Evolutionary conservation across 176 grass and related monocot species (phyloP).

Genomic region (Zea luxurians): DNA sequence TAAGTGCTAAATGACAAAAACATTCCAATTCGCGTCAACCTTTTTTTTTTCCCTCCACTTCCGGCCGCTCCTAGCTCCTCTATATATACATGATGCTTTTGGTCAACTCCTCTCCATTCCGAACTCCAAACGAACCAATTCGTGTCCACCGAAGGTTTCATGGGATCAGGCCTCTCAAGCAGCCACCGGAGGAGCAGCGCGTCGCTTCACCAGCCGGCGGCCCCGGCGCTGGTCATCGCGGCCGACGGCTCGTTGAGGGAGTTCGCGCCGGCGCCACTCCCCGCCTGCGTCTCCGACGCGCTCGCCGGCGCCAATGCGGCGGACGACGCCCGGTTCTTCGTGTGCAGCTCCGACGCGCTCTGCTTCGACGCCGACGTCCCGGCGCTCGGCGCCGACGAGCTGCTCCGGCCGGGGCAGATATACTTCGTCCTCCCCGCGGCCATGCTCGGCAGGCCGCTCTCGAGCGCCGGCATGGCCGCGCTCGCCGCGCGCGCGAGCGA

Average conservation of each 20-base stretch:
- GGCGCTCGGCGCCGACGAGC: constrained; percentile 36
- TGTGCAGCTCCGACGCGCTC: constrained; percentile 69
- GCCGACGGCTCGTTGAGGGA: constrained; percentile 59
- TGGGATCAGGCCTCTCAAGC: constrained; percentile 56
- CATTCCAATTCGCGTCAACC: background rate
- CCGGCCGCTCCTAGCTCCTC: background rate
- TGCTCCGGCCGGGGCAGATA: constrained; percentile 48
- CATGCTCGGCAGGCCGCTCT: constrained; percentile 44
- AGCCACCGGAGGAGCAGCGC: constrained; percentile 45
- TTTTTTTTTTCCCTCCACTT: background rate
- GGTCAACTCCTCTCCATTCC: constrained; percentile 21
- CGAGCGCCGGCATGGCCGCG: constrained; percentile 59
- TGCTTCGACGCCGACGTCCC: constrained; percentile 56
- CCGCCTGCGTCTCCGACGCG: constrained; percentile 34
- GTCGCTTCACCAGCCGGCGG: constrained; percentile 15
- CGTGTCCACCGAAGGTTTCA: constrained; percentile 12
- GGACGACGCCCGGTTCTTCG: constrained; percentile 13
- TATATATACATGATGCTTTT: background rate
- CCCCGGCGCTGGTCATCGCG: constrained; percentile 41
- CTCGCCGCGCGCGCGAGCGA: constrained; percentile 60
- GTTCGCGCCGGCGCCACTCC: background rate
- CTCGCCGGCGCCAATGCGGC: constrained; percentile 20
- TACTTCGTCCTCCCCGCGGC: constrained; percentile 62
- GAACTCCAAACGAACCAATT: constrained; percentile 20
- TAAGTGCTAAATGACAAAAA: background rate